Conservation (phyloP, 192 early-diverging fungal species). For the Coemansia sp. region DNA sequence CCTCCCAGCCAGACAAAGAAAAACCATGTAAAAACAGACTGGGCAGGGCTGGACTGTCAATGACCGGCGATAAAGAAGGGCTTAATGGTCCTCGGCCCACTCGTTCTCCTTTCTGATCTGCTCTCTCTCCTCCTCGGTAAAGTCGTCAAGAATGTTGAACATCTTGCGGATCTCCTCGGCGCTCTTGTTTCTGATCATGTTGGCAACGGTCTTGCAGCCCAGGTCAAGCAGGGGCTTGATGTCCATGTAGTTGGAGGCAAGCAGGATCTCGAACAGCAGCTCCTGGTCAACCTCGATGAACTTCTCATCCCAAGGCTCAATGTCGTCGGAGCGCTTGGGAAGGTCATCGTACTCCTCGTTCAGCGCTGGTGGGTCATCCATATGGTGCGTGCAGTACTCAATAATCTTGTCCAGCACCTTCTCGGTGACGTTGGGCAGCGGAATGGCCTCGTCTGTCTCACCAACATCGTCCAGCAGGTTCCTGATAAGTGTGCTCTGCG, state of each 20-base stretch:
- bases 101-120: conserved; percentile 86
- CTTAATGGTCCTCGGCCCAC: conserved; percentile 65
- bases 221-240: conserved; percentile 96
- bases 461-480: conserved; percentile 82
- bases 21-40: not conserved
- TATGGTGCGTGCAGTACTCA: conserved; percentile 81
- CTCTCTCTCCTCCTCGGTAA: conserved; percentile 94
- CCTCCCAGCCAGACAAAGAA: not conserved
- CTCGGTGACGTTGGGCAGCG: conserved; percentile 74
- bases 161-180: conserved; percentile 91
- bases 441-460: conserved; percentile 67
- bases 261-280: conserved; percentile 77
- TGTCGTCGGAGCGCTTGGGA: conserved; percentile 68
- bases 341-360: conserved; percentile 54
- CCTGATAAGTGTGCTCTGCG: conserved; percentile 74
- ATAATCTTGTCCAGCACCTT: conserved; percentile 79
- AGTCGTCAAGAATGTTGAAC: conserved; percentile 97
- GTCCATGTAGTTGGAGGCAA: conserved; percentile 90
- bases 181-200: conserved; percentile 94
- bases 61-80: not conserved
- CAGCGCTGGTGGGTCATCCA: conserved; percentile 64
- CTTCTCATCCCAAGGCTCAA: conserved; percentile 78
- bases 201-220: conserved; percentile 97
- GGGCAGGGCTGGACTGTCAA: not conserved
- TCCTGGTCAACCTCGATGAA: conserved; percentile 81